phyloP scores from a whole-genome alignment of 2,329 filamentous ascomycete genomes.

The Aspergillaceae sp. region DNA sequence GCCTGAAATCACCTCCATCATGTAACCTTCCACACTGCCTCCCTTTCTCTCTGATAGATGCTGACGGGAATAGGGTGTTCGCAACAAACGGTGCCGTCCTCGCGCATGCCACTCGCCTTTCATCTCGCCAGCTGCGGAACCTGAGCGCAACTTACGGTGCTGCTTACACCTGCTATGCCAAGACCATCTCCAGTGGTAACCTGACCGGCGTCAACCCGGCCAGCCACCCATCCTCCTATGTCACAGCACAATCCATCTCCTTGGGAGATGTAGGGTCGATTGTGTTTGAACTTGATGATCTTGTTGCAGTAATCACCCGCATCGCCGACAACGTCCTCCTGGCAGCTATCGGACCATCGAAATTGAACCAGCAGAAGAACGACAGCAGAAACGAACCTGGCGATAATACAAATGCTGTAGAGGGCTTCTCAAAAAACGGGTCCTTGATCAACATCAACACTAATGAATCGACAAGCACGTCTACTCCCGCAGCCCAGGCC shows the following conservation, averaged over 20 bases:
- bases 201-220: conserved; percentile 36
- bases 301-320: conserved; percentile 34
- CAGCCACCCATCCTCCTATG: conserved; percentile 35
- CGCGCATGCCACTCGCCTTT: conserved; percentile 32
- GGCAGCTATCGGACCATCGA: conserved; percentile 33
- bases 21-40: conserved; percentile 18
- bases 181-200: conserved; percentile 32
- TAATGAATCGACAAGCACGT: no score
- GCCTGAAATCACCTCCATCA: conserved; percentile 36
- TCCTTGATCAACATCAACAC: conserved; percentile 1
- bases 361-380: conserved; percentile 5
- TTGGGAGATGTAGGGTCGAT: conserved; percentile 38
- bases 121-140: conserved; percentile 33
- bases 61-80: conserved; percentile 27
- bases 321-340: conserved; percentile 37
- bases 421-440: conserved; percentile 4
- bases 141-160: conserved; percentile 37
- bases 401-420: not conserved
- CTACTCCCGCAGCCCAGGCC: not conserved
- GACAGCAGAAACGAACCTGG: not conserved
- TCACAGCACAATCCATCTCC: conserved; percentile 34
- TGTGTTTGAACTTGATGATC: conserved; percentile 34
- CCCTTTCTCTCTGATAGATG: not conserved
- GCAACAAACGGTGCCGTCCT: conserved; percentile 38
- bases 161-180: conserved; percentile 36